Evolutionary conservation across 441 rosid genomes (phyloP).

Genomic region (Aquilaria agallochum): DNA sequence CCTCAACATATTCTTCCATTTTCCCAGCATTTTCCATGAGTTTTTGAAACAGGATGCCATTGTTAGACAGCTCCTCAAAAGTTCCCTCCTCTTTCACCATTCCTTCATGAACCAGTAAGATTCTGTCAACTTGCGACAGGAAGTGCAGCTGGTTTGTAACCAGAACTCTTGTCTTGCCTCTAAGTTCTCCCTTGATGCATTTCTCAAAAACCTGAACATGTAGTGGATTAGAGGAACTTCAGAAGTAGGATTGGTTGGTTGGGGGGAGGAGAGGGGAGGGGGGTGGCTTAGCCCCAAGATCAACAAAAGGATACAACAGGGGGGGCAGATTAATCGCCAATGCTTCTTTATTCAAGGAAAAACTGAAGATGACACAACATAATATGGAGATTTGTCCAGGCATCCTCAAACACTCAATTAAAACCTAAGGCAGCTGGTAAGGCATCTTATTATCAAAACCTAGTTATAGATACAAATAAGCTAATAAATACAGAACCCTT

Average conservation of each 20-base stretch:
- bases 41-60: conserved; percentile 71
- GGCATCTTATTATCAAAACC: too few species aligned
- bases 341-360: not conserved
- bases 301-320: not conserved
- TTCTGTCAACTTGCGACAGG: conserved; percentile 89
- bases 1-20: conserved; percentile 84
- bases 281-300: too few species aligned
- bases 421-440: too few species aligned
- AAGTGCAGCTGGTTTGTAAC: conserved; percentile 97
- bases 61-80: conserved; percentile 76
- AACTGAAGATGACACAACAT: not conserved
- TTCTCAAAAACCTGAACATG: conserved; percentile 78
- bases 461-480: too few species aligned
- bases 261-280: not conserved
- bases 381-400: not conserved
- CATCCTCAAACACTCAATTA: too few species aligned
- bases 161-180: conserved; percentile 87
- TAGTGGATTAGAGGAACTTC: not conserved
- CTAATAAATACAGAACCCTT: too few species aligned
- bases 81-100: conserved; percentile 88
- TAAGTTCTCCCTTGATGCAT: conserved; percentile 81
- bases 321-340: not conserved
- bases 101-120: conserved; percentile 84
- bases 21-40: conserved; percentile 99
- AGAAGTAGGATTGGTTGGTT: not conserved